Evolutionary conservation across 768 basidiomycete genomes (phyloP), one percentile per base, ranked within the genome.

Genomic region (Cyclocybe aegerita): DNA sequence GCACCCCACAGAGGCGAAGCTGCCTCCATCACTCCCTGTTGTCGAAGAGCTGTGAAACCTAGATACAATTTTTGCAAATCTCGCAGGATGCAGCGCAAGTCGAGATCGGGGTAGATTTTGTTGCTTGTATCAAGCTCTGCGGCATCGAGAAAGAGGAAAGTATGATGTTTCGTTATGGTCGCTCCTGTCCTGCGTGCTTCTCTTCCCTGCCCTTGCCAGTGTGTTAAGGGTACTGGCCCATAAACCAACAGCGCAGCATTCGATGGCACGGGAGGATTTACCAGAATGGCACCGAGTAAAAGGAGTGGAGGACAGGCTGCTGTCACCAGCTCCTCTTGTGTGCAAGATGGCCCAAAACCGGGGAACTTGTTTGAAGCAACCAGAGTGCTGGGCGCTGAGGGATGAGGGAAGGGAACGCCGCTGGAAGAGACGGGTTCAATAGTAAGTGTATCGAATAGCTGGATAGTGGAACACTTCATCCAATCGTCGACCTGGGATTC

Each of bases 251-350:
- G 39, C 3, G 59, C 60, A 16, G 54, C 66, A 45, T 68, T 52
- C 34, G 64, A 47, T 30, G 65, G 54, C 32, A 68, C 41, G 15
- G 66, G 65, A 31, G 69, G 65, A 4, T 63, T 59, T 30, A 72
- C 33, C 32, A 69, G 54, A 29, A 71, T 49, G 37, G 66, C 68
- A 9, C 63, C 65, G 36, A 68, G 49, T 17, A 60, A 57, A 14
- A 70, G 53, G 34, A 68, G 48, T 5, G 60, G 56, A 8, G 65
- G 65, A 45, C 65, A 69, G 11, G 65, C 60, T n/a, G 59, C 62
- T 9, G 67, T 66, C 15, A 67, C 46, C 9, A 68, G 55, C 39
- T 68, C 68, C 48, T 70, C 67, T 52, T 70, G 70, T 7, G 69
- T 70, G 46, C 63, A 65, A 12, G 67, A 59, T 34, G 64, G 35